Percentiles rank a stretch among this genome's conserved stretches.
Conservation (phyloP, 2,329 filamentous ascomycete species). For the Pestalotiopsis sp. region DNA sequence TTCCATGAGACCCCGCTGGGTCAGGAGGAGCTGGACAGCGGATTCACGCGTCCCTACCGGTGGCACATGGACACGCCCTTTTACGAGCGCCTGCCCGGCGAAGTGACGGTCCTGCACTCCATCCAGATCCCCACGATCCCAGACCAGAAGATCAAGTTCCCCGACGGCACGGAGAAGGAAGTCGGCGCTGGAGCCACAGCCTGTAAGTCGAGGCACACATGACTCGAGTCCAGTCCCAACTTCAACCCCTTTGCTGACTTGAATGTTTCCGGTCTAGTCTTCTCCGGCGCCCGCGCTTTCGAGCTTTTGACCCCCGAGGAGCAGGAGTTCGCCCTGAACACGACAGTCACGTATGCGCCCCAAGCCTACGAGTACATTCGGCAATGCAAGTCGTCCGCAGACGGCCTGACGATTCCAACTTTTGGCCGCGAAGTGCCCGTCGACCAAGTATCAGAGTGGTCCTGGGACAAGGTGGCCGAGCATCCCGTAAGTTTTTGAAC, state of each 20-base stretch:
- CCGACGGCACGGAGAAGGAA: not conserved
- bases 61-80: slow-evolving; percentile 7
- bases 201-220: not conserved
- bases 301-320: not conserved
- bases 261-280: not conserved
- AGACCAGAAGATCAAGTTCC: slow-evolving; percentile 7
- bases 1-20: not conserved
- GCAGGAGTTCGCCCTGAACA: slow-evolving; percentile 5
- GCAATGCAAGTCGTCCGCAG: not conserved
- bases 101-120: slow-evolving; percentile 2
- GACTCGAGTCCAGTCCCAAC: not conserved
- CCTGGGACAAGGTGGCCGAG: slow-evolving; percentile 1
- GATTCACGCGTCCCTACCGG: slow-evolving; percentile 3
- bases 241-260: not conserved
- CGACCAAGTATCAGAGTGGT: not conserved
- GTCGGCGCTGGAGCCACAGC: slow-evolving; percentile 4
- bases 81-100: not conserved
- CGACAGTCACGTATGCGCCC: not conserved
- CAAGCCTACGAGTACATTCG: not conserved
- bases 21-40: not conserved
- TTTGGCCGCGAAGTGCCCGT: not conserved
- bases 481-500: not conserved
- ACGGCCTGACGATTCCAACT: not conserved
- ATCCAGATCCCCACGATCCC: slow-evolving; percentile 2
- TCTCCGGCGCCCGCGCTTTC: slow-evolving; percentile 1